Evolutionary conservation across 257 asterid genomes (phyloP).

Genomic region (Petunia secreta): DNA sequence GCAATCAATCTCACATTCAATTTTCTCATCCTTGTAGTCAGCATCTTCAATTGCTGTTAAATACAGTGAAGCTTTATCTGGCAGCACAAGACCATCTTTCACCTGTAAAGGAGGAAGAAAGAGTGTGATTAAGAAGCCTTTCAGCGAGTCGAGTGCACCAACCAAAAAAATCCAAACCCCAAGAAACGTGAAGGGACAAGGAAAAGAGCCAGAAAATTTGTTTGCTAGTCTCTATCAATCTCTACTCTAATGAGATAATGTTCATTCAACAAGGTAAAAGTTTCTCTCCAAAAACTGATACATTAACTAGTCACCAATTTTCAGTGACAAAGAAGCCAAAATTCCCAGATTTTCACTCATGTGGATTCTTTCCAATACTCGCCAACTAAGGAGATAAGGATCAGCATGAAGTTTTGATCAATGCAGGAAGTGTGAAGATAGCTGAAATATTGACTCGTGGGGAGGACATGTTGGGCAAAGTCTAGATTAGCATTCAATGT

Average conservation of each 20-base stretch:
- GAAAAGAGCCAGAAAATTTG: background rate
- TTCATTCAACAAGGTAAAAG: background rate
- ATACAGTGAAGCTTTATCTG: constrained; percentile 83
- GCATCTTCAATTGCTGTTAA: constrained; percentile 97
- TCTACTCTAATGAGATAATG: background rate
- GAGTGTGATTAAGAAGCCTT: background rate
- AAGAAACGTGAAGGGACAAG: background rate
- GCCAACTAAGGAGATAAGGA: constrained; percentile 35
- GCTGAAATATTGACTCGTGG: constrained; percentile 23
- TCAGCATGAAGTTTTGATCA: constrained; percentile 68
- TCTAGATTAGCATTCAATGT: constrained; percentile 66
- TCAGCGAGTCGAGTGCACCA: background rate
- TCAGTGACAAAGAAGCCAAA: background rate
- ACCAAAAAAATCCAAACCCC: background rate
- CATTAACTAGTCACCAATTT: constrained; percentile 2
- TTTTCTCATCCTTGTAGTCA: constrained; percentile 94
- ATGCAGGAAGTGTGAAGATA: constrained; percentile 46
- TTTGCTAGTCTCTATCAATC: background rate
- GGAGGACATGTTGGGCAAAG: constrained; percentile 56
- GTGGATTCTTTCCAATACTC: background rate
- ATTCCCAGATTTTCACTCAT: background rate
- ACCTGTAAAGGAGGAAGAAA: constrained; percentile 45
- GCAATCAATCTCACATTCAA: constrained; percentile 71
- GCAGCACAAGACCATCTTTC: constrained; percentile 73
- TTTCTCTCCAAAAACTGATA: background rate